Percentiles rank a stretch among this genome's conserved stretches.
Conservation (phyloP, 345 rosid species). For the Cardamine resedifolia region DNA sequence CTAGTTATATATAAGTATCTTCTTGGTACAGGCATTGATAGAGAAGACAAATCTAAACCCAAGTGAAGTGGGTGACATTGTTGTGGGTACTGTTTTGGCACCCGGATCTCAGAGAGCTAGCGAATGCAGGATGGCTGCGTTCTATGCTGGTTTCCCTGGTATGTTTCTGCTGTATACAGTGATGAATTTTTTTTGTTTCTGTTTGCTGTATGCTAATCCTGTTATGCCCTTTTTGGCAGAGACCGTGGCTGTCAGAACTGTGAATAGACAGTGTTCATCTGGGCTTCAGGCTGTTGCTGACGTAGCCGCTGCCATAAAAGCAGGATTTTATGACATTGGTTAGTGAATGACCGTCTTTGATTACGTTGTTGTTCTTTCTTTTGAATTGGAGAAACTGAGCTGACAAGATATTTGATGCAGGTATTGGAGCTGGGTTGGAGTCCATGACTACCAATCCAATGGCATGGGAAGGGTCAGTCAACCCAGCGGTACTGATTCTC, state of each 20-base stretch:
- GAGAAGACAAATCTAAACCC: constrained; percentile 87
- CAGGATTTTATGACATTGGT: constrained; percentile 98
- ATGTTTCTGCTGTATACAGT: neutral
- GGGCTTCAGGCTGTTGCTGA: constrained; percentile 99
- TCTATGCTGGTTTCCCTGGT: constrained; percentile 99
- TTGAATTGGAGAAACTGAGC: neutral
- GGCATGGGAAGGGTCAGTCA: constrained; percentile 93
- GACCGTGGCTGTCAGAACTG: constrained; percentile 90
- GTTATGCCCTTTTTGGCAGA: constrained; percentile 46
- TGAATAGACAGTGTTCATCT: constrained; percentile 95
- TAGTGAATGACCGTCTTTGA: neutral
- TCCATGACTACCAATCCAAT: constrained; percentile 88
- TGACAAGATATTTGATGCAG: constrained; percentile 38
- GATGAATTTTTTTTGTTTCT: neutral
- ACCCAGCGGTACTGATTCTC: constrained; percentile 65
- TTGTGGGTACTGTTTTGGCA: constrained; percentile 95
- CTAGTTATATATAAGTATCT: neutral
- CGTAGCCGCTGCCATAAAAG: constrained; percentile 96
- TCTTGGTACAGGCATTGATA: constrained; percentile 65
- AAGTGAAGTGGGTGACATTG: constrained; percentile 96
- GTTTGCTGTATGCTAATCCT: neutral
- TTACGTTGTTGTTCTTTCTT: neutral
- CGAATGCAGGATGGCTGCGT: constrained; percentile 99
- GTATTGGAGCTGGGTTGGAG: constrained; percentile 98
- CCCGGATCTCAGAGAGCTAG: constrained; percentile 97